Evolutionary conservation across 2,329 filamentous ascomycete genomes (phyloP).

Genomic region (Byssochlamys sp.): DNA sequence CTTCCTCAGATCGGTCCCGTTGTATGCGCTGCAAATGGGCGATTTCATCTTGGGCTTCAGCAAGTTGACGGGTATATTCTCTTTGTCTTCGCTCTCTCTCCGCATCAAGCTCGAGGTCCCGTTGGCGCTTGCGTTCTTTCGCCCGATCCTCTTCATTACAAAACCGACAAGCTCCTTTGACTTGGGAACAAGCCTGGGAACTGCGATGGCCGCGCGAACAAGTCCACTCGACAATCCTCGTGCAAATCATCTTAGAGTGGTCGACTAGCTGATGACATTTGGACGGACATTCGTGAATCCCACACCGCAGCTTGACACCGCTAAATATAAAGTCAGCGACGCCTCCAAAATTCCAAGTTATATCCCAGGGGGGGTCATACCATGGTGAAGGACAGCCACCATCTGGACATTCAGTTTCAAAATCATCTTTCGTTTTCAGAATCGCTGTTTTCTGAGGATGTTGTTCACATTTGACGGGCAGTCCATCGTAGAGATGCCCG

Average conservation of each 20-base stretch:
- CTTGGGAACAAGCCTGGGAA: conserved; percentile 39
- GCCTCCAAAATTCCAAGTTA: conserved; percentile 4
- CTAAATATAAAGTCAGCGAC: conserved; percentile 15
- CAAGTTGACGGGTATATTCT: conserved; percentile 13
- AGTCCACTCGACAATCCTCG: conserved; percentile 30
- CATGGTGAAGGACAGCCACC: conserved; percentile 59
- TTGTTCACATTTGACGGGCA: conserved; percentile 51
- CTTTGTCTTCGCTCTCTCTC: conserved; percentile 17
- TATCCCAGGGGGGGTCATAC: conserved; percentile 29
- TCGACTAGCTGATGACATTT: conserved; percentile 55
- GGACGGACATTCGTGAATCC: conserved; percentile 48
- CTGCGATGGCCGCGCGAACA: conserved; percentile 47
- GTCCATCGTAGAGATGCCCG: conserved; percentile 48
- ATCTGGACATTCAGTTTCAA: conserved; percentile 55
- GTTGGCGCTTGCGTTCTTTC: conserved; percentile 37
- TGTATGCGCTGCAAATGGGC: conserved; percentile 9
- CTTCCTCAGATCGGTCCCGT: conserved; percentile 11
- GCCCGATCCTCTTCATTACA: conserved; percentile 44
- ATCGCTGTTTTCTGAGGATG: conserved; percentile 45
- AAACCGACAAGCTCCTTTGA: conserved; percentile 33
- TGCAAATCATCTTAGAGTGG: conserved; percentile 48
- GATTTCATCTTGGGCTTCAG: conserved; percentile 17
- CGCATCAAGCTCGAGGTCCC: conserved; percentile 41
- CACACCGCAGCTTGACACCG: conserved; percentile 45
- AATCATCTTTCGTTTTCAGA: conserved; percentile 46